phyloP scores from a whole-genome alignment of 257 asterid genomes.

The Solanum raphanifolium region DNA sequence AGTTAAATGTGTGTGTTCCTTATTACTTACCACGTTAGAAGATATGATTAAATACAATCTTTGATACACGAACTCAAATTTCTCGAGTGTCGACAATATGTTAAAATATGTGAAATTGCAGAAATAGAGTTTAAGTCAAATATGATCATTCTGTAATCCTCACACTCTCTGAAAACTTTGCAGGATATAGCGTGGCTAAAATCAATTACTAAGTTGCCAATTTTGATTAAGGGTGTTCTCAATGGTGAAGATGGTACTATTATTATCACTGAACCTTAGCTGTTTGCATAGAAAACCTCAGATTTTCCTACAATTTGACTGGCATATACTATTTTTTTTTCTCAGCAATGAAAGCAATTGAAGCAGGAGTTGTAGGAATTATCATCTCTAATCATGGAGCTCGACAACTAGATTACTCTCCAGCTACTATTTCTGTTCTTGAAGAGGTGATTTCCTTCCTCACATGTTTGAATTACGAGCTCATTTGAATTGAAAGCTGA shows the following conservation, averaged over 20 bases:
- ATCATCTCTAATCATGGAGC: slow-evolving; percentile 63
- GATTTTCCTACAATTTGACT: not conserved
- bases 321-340: not conserved
- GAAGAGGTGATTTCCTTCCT: slow-evolving; percentile 37
- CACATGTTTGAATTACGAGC: not conserved
- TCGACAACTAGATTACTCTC: slow-evolving; percentile 51
- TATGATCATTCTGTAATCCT: not conserved
- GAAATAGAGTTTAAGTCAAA: not conserved
- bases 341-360: slow-evolving; percentile 45
- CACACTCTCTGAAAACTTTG: not conserved
- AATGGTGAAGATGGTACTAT: slow-evolving; percentile 49
- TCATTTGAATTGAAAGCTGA: not conserved
- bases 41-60: not conserved
- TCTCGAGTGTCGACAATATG: not conserved
- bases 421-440: slow-evolving; percentile 53
- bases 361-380: slow-evolving; percentile 50
- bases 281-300: not conserved
- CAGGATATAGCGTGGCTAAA: slow-evolving; percentile 72
- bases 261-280: not conserved
- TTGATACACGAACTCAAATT: not conserved
- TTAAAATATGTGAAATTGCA: not conserved
- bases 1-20: not conserved
- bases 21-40: not conserved
- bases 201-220: slow-evolving; percentile 50
- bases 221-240: slow-evolving; percentile 52